Evolutionary conservation across 2,329 filamentous ascomycete genomes (phyloP).

Genomic region (Verticillium albo-atrum): DNA sequence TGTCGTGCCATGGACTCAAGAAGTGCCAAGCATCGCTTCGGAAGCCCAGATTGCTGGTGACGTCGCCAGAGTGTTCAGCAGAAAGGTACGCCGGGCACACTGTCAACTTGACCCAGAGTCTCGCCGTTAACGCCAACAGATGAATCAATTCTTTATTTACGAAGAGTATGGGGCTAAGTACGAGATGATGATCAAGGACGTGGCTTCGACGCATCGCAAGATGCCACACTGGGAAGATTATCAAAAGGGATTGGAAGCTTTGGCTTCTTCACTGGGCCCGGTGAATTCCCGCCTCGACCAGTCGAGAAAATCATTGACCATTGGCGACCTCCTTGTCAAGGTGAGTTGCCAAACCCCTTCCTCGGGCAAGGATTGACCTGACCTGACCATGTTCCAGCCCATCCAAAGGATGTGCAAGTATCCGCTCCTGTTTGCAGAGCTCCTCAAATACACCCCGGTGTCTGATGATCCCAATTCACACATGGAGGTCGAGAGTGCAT

Average conservation of each 20-base stretch:
- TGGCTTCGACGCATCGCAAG: constrained; percentile 63
- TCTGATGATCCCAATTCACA: constrained; percentile 82
- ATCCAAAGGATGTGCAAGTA: constrained; percentile 93
- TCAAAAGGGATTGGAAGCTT: constrained; percentile 78
- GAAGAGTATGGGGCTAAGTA: constrained; percentile 91
- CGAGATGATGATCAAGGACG: constrained; percentile 76
- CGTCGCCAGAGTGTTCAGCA: constrained; percentile 56
- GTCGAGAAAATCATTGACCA: constrained; percentile 70
- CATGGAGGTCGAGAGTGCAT: constrained; percentile 69
- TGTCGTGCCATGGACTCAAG: constrained; percentile 36
- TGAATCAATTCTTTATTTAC: constrained; percentile 79
- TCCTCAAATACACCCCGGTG: constrained; percentile 78
- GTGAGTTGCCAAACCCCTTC: constrained; percentile 35
- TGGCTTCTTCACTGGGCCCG: constrained; percentile 71
- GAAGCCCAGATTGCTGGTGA: constrained; percentile 57
- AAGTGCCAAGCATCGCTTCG: constrained; percentile 46
- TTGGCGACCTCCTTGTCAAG: constrained; percentile 88
- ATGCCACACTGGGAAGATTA: constrained; percentile 73
- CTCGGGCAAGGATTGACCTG: background rate
- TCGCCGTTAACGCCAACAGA: constrained; percentile 41
- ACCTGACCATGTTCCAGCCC: constrained; percentile 49
- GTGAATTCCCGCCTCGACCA: constrained; percentile 59
- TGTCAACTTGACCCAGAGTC: constrained; percentile 1
- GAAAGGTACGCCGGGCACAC: constrained; percentile 37
- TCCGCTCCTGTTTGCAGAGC: constrained; percentile 77